These are phyloP conservation scores for Scleroderma bovista DNA, from an alignment of 768 basidiomycete species.

Conservation along the genomic window DNA sequence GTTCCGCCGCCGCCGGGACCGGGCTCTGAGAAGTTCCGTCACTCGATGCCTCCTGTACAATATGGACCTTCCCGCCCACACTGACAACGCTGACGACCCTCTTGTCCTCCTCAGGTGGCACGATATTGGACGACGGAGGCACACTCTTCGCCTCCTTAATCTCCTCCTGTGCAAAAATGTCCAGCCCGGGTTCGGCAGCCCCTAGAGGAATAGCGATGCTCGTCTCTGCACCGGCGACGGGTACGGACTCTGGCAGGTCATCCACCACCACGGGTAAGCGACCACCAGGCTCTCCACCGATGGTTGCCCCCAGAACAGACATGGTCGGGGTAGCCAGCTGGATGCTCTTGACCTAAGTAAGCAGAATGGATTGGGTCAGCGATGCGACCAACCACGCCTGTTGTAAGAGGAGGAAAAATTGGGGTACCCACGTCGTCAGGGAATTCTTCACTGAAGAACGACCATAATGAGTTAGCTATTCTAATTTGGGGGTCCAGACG, in stretches of 20 bases:
- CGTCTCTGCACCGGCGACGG: slow-evolving; percentile 12
- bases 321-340: slow-evolving; percentile 36
- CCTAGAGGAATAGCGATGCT: slow-evolving; percentile 40
- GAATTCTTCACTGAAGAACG: slow-evolving; percentile 42
- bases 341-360: slow-evolving; percentile 45
- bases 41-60: neutral
- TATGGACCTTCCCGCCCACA: neutral
- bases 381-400: neutral
- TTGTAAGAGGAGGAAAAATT: neutral
- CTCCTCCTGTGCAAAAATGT: slow-evolving; percentile 59
- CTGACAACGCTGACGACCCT: slow-evolving; percentile 1
- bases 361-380: slow-evolving; percentile 32
- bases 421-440: neutral
- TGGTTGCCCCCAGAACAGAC: slow-evolving; percentile 37
- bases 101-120: slow-evolving; percentile 2
- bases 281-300: slow-evolving; percentile 50
- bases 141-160: slow-evolving; percentile 45
- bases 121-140: neutral
- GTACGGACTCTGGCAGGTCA: slow-evolving; percentile 18
- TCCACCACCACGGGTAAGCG: slow-evolving; percentile 51
- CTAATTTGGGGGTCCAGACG: neutral
- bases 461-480: neutral
- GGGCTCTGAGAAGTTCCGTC: neutral
- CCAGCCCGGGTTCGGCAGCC: slow-evolving; percentile 66
- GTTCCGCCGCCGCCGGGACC: too few relatives aligned